These are phyloP conservation scores for Eutypa lata DNA, from an alignment of 2,329 filamentous ascomycete genomes.

Conservation along the genomic window DNA sequence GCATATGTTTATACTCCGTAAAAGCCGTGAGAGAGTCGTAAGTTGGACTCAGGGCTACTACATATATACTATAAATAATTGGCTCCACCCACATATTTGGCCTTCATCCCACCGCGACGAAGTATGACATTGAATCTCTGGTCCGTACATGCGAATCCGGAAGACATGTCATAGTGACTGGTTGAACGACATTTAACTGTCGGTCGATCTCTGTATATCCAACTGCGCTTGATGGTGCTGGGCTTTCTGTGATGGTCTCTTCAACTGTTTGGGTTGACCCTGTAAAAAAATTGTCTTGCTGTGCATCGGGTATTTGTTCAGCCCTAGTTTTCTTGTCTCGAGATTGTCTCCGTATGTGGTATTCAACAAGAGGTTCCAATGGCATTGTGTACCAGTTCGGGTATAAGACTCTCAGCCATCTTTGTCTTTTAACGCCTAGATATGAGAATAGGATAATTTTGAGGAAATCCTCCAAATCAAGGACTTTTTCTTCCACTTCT, in stretches of 20 bases:
- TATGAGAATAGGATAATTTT: constrained; percentile 21
- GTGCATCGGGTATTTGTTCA: constrained; percentile 4
- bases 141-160: background rate
- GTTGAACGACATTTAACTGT: background rate
- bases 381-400: constrained; percentile 16
- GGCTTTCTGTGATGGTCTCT: background rate
- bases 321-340: background rate
- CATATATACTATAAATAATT: no score
- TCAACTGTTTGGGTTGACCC: background rate
- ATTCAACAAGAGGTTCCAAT: constrained; percentile 13
- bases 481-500: constrained; percentile 9
- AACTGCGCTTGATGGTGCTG: background rate
- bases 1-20: background rate
- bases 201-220: background rate
- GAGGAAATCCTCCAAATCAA: constrained; percentile 8
- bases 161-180: background rate
- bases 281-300: background rate
- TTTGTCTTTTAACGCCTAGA: constrained; percentile 9
- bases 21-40: no score
- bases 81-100: background rate
- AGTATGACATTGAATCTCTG: background rate
- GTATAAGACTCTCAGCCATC: constrained; percentile 9
- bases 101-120: background rate
- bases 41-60: no score
- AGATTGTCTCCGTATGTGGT: constrained; percentile 10